Percentiles rank a stretch among this genome's conserved stretches.
phyloP scores from a whole-genome alignment of 2,329 filamentous ascomycete species.

The Aspergillus clavatus region DNA sequence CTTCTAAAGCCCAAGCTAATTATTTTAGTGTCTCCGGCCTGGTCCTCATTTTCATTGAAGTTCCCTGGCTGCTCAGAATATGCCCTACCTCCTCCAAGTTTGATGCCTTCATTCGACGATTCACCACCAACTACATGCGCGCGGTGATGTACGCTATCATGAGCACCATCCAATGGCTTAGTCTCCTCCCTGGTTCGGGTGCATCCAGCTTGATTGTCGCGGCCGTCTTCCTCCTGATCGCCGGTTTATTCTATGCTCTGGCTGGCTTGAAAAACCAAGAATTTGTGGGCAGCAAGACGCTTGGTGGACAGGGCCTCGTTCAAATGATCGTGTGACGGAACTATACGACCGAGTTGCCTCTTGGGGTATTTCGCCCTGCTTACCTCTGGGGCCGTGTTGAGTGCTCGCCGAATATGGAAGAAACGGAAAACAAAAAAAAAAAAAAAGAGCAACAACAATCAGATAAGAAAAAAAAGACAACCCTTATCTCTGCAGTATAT shows the following conservation, averaged over 20 bases:
- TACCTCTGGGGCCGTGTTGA: neutral
- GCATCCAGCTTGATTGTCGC: constrained; percentile 77
- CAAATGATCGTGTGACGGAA: constrained; percentile 83
- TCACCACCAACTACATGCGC: constrained; percentile 96
- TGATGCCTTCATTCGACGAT: constrained; percentile 80
- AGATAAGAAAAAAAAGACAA: constrained; percentile 2
- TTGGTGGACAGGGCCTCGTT: constrained; percentile 87
- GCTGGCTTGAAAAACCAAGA: constrained; percentile 44
- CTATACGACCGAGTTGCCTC: neutral
- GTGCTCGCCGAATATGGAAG: neutral
- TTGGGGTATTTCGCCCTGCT: neutral
- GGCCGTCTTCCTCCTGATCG: constrained; percentile 72
- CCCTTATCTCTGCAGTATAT: constrained; percentile 11
- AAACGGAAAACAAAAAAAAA: neutral
- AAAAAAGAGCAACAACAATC: too few species aligned
- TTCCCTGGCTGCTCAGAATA: constrained; percentile 92
- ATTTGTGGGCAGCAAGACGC: constrained; percentile 72
- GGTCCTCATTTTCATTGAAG: constrained; percentile 78
- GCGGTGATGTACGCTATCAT: constrained; percentile 79
- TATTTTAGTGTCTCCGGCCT: constrained; percentile 61
- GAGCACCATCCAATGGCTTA: constrained; percentile 79
- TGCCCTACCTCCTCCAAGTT: constrained; percentile 91
- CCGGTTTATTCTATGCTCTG: constrained; percentile 68
- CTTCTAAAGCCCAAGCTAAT: constrained; percentile 34
- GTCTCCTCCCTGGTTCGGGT: constrained; percentile 54